phyloP scores from a whole-genome alignment of 495 filamentous ascomycete species.

The Penicillium arizonense region DNA sequence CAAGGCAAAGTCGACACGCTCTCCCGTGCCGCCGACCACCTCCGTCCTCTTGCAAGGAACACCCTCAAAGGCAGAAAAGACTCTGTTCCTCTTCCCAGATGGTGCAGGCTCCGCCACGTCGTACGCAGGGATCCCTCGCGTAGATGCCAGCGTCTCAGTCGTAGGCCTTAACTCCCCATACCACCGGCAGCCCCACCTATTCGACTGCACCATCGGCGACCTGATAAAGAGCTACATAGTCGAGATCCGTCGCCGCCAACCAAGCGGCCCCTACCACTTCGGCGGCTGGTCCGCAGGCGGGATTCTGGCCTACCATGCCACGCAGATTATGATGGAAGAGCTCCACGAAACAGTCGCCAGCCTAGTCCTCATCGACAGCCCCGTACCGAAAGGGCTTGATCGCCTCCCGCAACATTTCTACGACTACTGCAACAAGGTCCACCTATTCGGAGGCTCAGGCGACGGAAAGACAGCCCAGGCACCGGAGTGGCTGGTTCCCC shows the following conservation, averaged over 20 bases:
- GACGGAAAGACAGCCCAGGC: constrained; percentile 21
- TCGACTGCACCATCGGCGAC: background rate
- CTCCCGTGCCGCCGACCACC: background rate
- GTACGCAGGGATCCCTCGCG: background rate
- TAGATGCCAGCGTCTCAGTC: background rate
- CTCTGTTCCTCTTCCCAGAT: constrained; percentile 6
- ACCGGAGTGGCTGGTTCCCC: constrained; percentile 33
- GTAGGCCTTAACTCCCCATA: background rate
- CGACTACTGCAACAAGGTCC: constrained; percentile 38
- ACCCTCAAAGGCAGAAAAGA: background rate
- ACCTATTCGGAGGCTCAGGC: constrained; percentile 44
- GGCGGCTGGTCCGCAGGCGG: background rate
- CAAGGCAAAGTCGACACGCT: too few relatives aligned
- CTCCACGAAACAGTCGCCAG: background rate
- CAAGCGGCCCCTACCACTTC: background rate
- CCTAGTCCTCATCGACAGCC: background rate
- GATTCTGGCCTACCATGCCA: background rate
- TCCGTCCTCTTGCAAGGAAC: background rate
- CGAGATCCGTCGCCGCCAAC: background rate
- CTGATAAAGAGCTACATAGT: background rate
- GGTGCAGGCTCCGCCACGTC: background rate
- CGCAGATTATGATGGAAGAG: background rate
- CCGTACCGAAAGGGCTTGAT: constrained; percentile 21
- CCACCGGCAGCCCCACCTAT: background rate
- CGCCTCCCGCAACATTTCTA: constrained; percentile 27